Base-by-base conservation (phyloP, 2,329 filamentous ascomycete genomes). In the Nigrospora osmanthi region DNA sequence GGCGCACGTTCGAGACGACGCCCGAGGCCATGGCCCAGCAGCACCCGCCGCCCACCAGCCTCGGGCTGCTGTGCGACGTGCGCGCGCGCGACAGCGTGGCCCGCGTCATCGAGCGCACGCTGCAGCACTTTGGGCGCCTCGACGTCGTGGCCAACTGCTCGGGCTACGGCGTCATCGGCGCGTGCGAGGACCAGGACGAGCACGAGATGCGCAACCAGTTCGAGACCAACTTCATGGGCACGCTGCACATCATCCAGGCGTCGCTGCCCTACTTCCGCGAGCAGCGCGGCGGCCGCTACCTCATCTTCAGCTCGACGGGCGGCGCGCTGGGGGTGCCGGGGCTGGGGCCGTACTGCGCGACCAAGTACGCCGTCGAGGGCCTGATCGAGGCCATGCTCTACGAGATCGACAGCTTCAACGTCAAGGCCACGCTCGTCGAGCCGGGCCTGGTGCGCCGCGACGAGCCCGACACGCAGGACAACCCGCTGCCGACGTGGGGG, bases 181-280 rank as follows among this genome's bases (percentile, higher is more conserved):
- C 91, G 1, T 96, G 90, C 65, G 93, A 97, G 67, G 93, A 97
- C 66, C 93, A 97, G 68, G 89, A 96, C 63, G 89, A 95, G 61
- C 84, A 89, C 63, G 93, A 97, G 60, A 79, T 97, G 54, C 86
- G 89, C 47, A 91, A 95, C 58, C 93, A 97, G 65, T 96, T 97
- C 67, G 89, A 94, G 71, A 96, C 90, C 17, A 98, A 98, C 65
- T 95, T 96, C 65, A 91, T 95, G 74, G 93, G 93, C 44, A 94
- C 89, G 0, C 67, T 97, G 48, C 87, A 97, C 66, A 95, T 98
- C 56, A 85, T 97, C 47, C 89, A 96, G 62, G 72, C 87, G 16
- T 90, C 86, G 2, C 70, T 97, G 34, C 89, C 90, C 0, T 89
- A 95, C 67, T 94, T 97, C 55, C 82, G 91, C 42, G 75, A 82